Percentiles rank a stretch among this genome's conserved stretches.
phyloP scores from a whole-genome alignment of 345 rosid genomes.

The Murraya koenigii region DNA sequence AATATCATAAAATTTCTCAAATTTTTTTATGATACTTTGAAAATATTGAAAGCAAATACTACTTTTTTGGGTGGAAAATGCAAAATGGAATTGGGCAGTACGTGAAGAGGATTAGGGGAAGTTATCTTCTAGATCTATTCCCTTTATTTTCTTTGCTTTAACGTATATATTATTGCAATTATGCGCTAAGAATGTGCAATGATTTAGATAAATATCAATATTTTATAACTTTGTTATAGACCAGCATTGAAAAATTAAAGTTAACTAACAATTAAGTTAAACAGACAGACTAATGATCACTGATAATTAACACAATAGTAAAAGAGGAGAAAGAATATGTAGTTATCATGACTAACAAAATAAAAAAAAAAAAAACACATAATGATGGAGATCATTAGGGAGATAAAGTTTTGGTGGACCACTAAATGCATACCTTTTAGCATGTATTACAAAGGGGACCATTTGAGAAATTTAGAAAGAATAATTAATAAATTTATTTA shows the following conservation, averaged over 20 bases:
- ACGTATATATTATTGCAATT: not conserved
- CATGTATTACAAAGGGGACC: not conserved
- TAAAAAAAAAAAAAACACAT: slow-evolving; percentile 10
- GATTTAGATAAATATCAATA: not conserved
- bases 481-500: not conserved
- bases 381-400: slow-evolving; percentile 23
- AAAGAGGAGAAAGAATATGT: not conserved
- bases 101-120: too few relatives aligned
- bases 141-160: not conserved
- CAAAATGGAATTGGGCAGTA: too few relatives aligned
- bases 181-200: not conserved
- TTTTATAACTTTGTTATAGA: too few relatives aligned
- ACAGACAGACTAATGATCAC: not conserved
- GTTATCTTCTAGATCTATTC: too few relatives aligned
- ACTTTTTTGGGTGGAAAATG: too few relatives aligned
- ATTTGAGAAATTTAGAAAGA: not conserved
- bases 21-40: too few relatives aligned
- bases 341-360: slow-evolving; percentile 4
- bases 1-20: too few relatives aligned
- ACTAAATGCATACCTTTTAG: slow-evolving; percentile 10
- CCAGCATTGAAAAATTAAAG: not conserved
- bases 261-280: not conserved
- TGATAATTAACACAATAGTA: not conserved
- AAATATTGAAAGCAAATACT: too few relatives aligned
- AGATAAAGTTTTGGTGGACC: slow-evolving; percentile 24